Conservation (phyloP, 1,139 yeast genomes). For the Wickerhamomyces sp. region DNA sequence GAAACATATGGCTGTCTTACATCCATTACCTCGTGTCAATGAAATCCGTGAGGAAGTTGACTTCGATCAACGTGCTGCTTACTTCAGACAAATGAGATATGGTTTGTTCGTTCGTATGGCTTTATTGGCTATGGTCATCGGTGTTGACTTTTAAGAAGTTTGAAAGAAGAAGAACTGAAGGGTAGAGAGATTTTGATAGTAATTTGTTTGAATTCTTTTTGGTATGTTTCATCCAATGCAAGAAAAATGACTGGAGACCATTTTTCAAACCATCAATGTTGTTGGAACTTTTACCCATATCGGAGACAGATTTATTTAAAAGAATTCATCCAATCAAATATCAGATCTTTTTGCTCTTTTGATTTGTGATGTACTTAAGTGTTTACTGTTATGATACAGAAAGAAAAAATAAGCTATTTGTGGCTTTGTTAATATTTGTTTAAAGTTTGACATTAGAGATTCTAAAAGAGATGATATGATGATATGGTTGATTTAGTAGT, state of each 20-base stretch:
- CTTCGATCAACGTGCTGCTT: constrained; percentile 98
- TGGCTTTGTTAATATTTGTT: background rate
- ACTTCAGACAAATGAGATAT: constrained; percentile 98
- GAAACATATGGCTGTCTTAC: constrained; percentile 98
- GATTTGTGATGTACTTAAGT: too few relatives aligned
- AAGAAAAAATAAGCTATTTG: background rate
- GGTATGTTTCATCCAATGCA: background rate
- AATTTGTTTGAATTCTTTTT: background rate
- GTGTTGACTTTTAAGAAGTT: constrained; percentile 49
- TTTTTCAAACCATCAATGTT: background rate
- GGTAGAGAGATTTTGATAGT: background rate
- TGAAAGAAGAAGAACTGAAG: background rate
- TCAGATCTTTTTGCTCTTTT: too few relatives aligned
- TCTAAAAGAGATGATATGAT: background rate
- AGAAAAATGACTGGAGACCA: constrained; percentile 14
- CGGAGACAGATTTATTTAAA: background rate
- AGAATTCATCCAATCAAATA: too few relatives aligned
- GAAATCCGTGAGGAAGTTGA: constrained; percentile 98
- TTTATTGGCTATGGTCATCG: constrained; percentile 93
- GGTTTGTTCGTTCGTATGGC: constrained; percentile 99
- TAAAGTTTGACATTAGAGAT: background rate
- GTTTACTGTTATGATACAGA: too few relatives aligned
- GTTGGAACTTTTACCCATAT: background rate
- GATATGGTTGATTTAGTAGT: background rate
- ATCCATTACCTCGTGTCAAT: constrained; percentile 95